Base-by-base conservation (phyloP, 2,329 filamentous ascomycete genomes). In the Ampelomyces quisqualis region DNA sequence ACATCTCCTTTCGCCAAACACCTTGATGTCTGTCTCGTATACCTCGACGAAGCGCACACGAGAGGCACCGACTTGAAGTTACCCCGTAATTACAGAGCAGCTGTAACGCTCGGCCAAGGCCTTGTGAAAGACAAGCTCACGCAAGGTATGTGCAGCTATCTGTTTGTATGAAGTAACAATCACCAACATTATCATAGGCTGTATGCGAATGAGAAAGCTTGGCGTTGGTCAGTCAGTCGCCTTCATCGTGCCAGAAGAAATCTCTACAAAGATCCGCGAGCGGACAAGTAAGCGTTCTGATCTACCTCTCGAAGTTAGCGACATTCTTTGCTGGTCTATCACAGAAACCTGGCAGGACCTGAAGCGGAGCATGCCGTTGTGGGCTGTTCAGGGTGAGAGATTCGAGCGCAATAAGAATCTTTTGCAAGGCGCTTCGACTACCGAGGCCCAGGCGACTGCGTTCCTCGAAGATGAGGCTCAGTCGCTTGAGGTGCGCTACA, bases 21-120 rank as follows among this genome's bases (percentile, higher is more conserved):
- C 5, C 63, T 85, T 0, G 78, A 80, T 4, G 51, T 50, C 0
- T 90, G 85, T 39, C 60, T 87, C 0, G 72, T 89, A 0, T 90
- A 82, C 38, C 70, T 90, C 0, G 85, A 90, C 34, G 80, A 90
- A 42, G 76, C 78, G 0, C 85, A 90, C 46, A 87, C 85, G 0
- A 65, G 85, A 45, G 85, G 86, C 0, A 88, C 77, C 0, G 85
- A 90, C 47, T 57, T 90, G 0, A 78, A 76, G 22, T 63, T 88
- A 0, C 85, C 84, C 0, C 40, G 41, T 0, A 4, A 75, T 9
- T 84, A 82, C 49, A 70, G 79, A 0, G 86, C 85, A 0, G 81
- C 80, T 0, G 80, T 90, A 0, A 89, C 84, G 0, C 60, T 91
- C 0, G 85, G 85, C 0, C 73, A 81, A 0, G 70, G 72, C 3